These are phyloP conservation scores for Phanerochaete carnosa DNA, from an alignment of 768 basidiomycete genomes.

Conservation along the genomic window DNA sequence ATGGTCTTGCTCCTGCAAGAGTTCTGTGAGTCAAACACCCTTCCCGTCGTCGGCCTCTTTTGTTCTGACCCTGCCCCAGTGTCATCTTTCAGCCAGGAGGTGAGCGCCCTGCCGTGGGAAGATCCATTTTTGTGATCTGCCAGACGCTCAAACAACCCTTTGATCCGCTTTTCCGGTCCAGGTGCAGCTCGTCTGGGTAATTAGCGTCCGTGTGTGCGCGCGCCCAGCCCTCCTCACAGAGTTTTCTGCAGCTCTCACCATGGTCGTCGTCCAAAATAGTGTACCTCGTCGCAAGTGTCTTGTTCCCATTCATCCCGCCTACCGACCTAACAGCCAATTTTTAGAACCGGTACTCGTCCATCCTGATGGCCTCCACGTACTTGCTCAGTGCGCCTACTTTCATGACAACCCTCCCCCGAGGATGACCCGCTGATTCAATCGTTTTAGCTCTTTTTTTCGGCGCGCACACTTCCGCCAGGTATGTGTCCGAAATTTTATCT, in stretches of 20 bases:
- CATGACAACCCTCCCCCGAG: neutral
- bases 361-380: slow-evolving; percentile 11
- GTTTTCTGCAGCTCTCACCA: slow-evolving; percentile 8
- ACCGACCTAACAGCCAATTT: neutral
- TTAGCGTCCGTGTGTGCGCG: neutral
- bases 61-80: neutral
- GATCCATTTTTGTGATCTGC: neutral
- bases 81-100: slow-evolving; percentile 15
- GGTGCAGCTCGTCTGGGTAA: slow-evolving; percentile 17
- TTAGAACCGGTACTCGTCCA: slow-evolving; percentile 15
- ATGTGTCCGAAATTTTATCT: neutral
- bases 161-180: neutral
- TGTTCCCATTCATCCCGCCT: neutral
- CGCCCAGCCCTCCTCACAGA: neutral
- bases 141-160: neutral
- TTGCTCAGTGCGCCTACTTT: slow-evolving; percentile 5
- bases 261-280: slow-evolving; percentile 13
- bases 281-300: slow-evolving; percentile 9
- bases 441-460: slow-evolving; percentile 5
- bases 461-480: slow-evolving; percentile 4
- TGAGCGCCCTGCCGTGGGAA: neutral
- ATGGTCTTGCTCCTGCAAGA: slow-evolving; percentile 15
- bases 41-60: neutral
- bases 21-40: slow-evolving; percentile 7
- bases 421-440: neutral